phyloP scores from a whole-genome alignment of 768 basidiomycete genomes.

The Trametes gibbosa region DNA sequence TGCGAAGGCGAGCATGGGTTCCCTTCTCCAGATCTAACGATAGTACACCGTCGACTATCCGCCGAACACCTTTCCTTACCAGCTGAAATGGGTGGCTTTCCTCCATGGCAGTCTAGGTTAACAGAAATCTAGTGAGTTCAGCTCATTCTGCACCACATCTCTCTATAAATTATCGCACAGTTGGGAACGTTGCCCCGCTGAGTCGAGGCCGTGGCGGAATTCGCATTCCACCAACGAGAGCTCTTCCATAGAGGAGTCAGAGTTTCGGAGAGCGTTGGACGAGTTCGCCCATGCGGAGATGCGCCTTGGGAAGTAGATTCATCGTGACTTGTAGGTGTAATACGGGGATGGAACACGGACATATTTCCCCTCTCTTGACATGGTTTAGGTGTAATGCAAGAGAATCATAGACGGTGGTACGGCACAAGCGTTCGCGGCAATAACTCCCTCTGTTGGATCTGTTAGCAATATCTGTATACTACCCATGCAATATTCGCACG shows the following conservation, averaged over 20 bases:
- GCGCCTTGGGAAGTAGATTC: slow-evolving; percentile 65
- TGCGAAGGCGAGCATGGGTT: slow-evolving; percentile 49
- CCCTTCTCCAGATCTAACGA: slow-evolving; percentile 72
- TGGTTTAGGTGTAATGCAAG: not conserved
- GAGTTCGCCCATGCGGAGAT: slow-evolving; percentile 73
- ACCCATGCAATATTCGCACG: too few species aligned
- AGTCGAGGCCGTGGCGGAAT: slow-evolving; percentile 3
- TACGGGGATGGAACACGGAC: not conserved
- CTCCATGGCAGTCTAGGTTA: slow-evolving; percentile 82
- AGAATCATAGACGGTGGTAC: too few species aligned
- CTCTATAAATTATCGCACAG: slow-evolving; percentile 10
- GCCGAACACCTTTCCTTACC: slow-evolving; percentile 39
- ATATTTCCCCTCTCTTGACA: too few species aligned
- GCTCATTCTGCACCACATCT: not conserved
- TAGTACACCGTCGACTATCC: slow-evolving; percentile 59
- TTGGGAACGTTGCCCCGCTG: slow-evolving; percentile 18
- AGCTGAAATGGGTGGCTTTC: slow-evolving; percentile 71
- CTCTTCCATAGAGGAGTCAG: slow-evolving; percentile 36
- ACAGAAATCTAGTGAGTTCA: slow-evolving; percentile 73
- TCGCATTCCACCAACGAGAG: not conserved
- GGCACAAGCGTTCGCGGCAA: too few species aligned
- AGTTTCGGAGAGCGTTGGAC: slow-evolving; percentile 70
- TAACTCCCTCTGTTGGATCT: too few species aligned
- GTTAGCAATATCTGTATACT: too few species aligned
- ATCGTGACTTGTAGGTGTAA: slow-evolving; percentile 4